phyloP scores from a whole-genome alignment of 805 yeast species.

The Priceomyces haplophilus region DNA sequence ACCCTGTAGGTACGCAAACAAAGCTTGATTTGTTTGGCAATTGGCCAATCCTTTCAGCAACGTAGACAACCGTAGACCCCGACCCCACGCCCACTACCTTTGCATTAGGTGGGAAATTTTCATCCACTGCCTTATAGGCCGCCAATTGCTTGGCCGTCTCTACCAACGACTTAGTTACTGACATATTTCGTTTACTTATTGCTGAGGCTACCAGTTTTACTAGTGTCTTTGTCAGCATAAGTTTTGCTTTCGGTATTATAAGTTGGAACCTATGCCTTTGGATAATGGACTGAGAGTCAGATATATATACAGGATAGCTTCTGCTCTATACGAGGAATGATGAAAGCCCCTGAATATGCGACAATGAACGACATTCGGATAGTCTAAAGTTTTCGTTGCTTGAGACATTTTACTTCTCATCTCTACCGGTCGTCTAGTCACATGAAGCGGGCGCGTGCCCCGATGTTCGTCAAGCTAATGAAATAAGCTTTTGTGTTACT shows the following conservation, averaged over 20 bases:
- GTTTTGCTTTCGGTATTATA: not conserved
- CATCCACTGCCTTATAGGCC: constrained; percentile 90
- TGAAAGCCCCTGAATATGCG: too few species aligned
- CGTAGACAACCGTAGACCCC: constrained; percentile 96
- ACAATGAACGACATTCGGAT: too few species aligned
- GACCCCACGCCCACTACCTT: constrained; percentile 91
- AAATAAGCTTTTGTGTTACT: constrained; percentile 1
- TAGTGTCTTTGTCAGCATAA: not conserved
- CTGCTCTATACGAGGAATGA: too few species aligned
- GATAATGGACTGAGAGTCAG: too few species aligned
- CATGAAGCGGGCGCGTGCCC: not conserved
- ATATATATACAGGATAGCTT: too few species aligned
- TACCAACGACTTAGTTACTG: constrained; percentile 26
- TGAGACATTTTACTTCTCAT: too few species aligned
- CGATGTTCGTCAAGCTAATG: not conserved
- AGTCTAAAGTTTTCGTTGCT: too few species aligned
- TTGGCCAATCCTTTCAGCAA: constrained; percentile 90
- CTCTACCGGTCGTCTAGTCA: not conserved
- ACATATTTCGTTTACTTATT: constrained; percentile 10
- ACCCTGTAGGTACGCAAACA: constrained; percentile 92
- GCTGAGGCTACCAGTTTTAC: not conserved
- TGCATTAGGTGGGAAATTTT: constrained; percentile 65
- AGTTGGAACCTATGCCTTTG: too few species aligned
- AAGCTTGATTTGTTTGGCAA: constrained; percentile 49
- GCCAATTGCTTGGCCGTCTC: constrained; percentile 88